Base-by-base conservation (phyloP, 148 eudicot species). In the Nyssa sinensis region DNA sequence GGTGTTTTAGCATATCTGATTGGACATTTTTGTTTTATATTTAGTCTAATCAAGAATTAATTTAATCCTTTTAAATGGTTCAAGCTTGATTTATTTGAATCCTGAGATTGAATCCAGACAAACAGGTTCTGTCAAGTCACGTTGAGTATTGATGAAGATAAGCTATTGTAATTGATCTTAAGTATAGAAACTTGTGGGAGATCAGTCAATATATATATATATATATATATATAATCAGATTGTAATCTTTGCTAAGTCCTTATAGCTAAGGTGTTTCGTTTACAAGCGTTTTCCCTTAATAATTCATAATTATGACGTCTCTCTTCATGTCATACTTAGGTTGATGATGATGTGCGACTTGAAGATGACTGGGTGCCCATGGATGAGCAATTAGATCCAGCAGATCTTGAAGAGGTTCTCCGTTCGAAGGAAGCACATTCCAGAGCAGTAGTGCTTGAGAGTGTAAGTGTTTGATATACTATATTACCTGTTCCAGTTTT, bases 291-390 rank as follows among this genome's bases (percentile, higher is more conserved):
- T 74, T 51, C 24, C 30, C 13, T 44, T 21, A 51, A 5, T 53
- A 34, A 37, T 24, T 66, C 30, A 64, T 33, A 30, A 23, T 25
- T 19, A n/a, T 44, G 51, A 55, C 59, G 17, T 21, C 24, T 13
- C 53, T 39, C 9, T 32, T 37, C 57, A 69, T 19, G 14, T 64
- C 27, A 64, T 71, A 53, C 69, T 68, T 73, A 94, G 98, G 88
- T 88, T 58, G 88, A 83, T 64, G 93, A 88, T 75, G 97, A 95
- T 57, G 99, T 93, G 66, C 86, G 97, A 62, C 93, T 95, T 68
- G 99, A 95, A 80, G 97, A 95, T 82, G 99, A 95, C 67, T 95
- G 99, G 99, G 89, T 90, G 61, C 99, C 99, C 66, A 81, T 92
- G 93, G 97, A 93, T 74, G 94, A 93, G 69, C 84, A 86, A 72